Percentiles rank a stretch among this genome's conserved stretches.
These are phyloP conservation scores for Sparassis latifolia DNA, from an alignment of 1,284 basidiomycete species.

Conservation along the genomic window DNA sequence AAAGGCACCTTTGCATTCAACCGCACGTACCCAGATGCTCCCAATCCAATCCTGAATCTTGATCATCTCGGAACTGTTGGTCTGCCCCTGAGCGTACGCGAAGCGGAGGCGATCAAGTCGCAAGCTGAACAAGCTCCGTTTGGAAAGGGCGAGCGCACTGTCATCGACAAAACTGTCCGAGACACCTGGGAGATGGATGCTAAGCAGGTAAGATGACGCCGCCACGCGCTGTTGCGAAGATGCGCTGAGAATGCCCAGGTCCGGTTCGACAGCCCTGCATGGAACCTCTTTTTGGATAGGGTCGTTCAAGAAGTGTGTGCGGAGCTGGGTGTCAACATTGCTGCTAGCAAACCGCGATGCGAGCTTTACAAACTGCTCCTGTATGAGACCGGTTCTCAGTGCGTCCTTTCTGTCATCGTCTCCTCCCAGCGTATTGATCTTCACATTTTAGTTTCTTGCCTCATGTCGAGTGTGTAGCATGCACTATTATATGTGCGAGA, in stretches of 20 bases:
- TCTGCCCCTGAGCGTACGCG: conserved; percentile 31
- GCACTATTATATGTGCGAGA: not conserved
- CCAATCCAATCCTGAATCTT: conserved; percentile 21
- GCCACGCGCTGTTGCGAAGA: too few species aligned
- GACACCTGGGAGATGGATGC: conserved; percentile 26
- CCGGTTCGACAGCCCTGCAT: conserved; percentile 16
- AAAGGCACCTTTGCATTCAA: conserved; percentile 23
- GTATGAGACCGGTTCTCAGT: conserved; percentile 41
- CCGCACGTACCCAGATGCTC: conserved; percentile 15
- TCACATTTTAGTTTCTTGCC: conserved; percentile 9
- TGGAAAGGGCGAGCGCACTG: conserved; percentile 18
- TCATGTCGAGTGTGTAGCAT: conserved; percentile 10
- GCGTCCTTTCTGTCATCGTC: conserved; percentile 12
- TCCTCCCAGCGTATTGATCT: not conserved
- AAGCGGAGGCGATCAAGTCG: conserved; percentile 30
- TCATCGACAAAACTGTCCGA: conserved; percentile 21
- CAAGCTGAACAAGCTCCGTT: conserved; percentile 29
- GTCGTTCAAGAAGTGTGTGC: conserved; percentile 25
- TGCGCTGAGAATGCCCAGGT: conserved; percentile 6
- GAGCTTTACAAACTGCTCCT: conserved; percentile 40
- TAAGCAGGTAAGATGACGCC: conserved; percentile 6
- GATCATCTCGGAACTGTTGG: conserved; percentile 24
- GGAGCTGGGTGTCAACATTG: conserved; percentile 9
- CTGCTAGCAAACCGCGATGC: conserved; percentile 21
- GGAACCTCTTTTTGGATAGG: conserved; percentile 15